Conservation (phyloP, 2,329 filamentous ascomycete genomes). For the Calonectria pauciramosa region DNA sequence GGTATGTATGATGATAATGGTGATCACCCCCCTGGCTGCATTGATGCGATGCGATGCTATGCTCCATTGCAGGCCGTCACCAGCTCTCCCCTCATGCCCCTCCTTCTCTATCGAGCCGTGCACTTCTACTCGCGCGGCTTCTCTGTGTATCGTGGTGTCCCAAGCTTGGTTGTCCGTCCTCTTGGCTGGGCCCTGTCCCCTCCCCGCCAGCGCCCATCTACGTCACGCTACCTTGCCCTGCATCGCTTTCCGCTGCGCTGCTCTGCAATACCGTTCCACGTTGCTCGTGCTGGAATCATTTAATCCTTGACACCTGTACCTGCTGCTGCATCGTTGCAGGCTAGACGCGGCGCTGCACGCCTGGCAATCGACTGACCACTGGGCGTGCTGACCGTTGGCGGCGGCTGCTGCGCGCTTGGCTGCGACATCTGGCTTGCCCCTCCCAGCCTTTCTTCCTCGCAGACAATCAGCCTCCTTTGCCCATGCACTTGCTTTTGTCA, state of each 20-base stretch:
- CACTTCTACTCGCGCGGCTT: not conserved
- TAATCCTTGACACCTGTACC: conserved; percentile 17
- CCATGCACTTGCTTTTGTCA: conserved; percentile 18
- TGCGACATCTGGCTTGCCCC: conserved; percentile 32
- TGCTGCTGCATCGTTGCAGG: conserved; percentile 2
- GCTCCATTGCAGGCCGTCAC: not conserved
- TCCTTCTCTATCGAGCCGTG: not conserved
- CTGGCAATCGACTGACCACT: conserved; percentile 18
- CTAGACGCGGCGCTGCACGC: conserved; percentile 2
- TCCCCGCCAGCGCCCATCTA: conserved; percentile 40
- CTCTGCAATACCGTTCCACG: conserved; percentile 30
- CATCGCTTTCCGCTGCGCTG: conserved; percentile 21
- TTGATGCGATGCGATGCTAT: not conserved
- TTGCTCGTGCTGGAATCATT: not conserved
- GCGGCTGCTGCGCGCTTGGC: conserved; percentile 36
- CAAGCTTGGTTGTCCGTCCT: conserved; percentile 19
- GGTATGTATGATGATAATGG: conserved; percentile 6
- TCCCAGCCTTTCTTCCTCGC: conserved; percentile 13
- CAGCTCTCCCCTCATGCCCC: not conserved
- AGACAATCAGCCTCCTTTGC: conserved; percentile 17
- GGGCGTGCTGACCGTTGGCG: conserved; percentile 25
- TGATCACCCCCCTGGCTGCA: not conserved
- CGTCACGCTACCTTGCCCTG: conserved; percentile 39
- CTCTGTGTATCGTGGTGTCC: conserved; percentile 22
- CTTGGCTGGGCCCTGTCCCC: conserved; percentile 21